Conservation (phyloP, 768 basidiomycete species). For the Amanita brunnescens region DNA sequence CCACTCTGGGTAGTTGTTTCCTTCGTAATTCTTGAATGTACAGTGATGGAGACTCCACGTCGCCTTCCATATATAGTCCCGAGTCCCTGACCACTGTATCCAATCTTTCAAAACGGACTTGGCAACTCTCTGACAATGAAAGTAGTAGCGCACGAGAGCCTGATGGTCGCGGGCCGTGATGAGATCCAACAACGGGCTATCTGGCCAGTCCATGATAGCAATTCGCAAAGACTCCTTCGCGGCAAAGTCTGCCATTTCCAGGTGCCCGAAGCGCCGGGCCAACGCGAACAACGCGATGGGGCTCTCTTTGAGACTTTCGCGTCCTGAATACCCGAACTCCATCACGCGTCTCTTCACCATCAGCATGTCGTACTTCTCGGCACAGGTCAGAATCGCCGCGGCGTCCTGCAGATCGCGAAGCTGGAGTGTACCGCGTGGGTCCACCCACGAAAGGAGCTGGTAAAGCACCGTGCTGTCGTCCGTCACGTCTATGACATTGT, state of each 20-base stretch:
- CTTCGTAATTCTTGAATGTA: neutral
- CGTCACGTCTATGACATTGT: slow-evolving; percentile 1
- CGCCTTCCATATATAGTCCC: neutral
- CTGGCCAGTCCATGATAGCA: neutral
- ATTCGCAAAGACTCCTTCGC: neutral
- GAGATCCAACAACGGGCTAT: neutral
- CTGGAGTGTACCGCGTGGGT: neutral
- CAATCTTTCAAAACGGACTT: neutral
- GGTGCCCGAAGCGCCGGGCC: neutral
- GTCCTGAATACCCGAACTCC: slow-evolving; percentile 2
- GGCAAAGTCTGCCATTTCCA: slow-evolving; percentile 2
- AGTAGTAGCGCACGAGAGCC: neutral
- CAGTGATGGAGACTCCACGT: neutral
- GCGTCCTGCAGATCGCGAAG: neutral
- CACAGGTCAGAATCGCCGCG: neutral
- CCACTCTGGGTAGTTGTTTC: neutral
- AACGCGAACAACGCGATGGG: slow-evolving; percentile 2
- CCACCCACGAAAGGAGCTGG: slow-evolving; percentile 4
- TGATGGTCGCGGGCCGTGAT: slow-evolving; percentile 1
- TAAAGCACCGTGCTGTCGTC: slow-evolving; percentile 3
- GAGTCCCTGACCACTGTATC: neutral
- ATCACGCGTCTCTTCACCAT: slow-evolving; percentile 1
- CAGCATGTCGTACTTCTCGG: slow-evolving; percentile 3
- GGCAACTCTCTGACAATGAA: neutral
- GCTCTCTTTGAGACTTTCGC: neutral